Evolutionary conservation across 345 rosid genomes (phyloP).

Genomic region (Cardamine occulta): DNA sequence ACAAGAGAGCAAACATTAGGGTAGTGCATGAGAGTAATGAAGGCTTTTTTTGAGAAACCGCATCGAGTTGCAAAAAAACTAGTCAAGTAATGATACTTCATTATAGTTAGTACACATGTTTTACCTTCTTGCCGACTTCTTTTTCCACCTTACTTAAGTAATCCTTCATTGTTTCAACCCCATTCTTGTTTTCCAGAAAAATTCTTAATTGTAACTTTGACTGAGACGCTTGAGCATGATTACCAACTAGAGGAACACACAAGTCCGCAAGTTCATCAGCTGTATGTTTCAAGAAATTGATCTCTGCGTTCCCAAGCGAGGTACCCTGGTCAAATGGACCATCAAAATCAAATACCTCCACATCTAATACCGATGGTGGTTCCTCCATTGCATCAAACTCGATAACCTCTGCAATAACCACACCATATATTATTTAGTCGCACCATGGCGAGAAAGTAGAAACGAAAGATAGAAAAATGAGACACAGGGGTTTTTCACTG

Average conservation of each 20-base stretch:
- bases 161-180: slow-evolving; percentile 74
- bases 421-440: slow-evolving; percentile 14
- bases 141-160: slow-evolving; percentile 82
- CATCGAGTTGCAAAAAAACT: neutral
- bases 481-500: neutral
- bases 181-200: slow-evolving; percentile 77
- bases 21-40: neutral
- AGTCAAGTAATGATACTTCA: slow-evolving; percentile 1
- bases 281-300: slow-evolving; percentile 79
- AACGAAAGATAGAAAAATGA: neutral
- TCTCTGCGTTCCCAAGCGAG: slow-evolving; percentile 87
- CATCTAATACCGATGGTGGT: slow-evolving; percentile 85
- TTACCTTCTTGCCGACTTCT: slow-evolving; percentile 96
- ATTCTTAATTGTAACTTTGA: slow-evolving; percentile 80
- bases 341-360: slow-evolving; percentile 88
- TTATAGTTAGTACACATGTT: slow-evolving; percentile 8
- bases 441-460: slow-evolving; percentile 6
- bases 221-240: slow-evolving; percentile 81
- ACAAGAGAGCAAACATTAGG: slow-evolving; percentile 26
- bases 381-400: slow-evolving; percentile 98
- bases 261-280: slow-evolving; percentile 76
- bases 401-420: slow-evolving; percentile 66
- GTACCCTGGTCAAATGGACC: slow-evolving; percentile 91
- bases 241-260: slow-evolving; percentile 77
- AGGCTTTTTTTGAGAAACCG: neutral